These are phyloP conservation scores for Xylariaceae sp. DNA, from an alignment of 2,329 filamentous ascomycete species.

Conservation along the genomic window DNA sequence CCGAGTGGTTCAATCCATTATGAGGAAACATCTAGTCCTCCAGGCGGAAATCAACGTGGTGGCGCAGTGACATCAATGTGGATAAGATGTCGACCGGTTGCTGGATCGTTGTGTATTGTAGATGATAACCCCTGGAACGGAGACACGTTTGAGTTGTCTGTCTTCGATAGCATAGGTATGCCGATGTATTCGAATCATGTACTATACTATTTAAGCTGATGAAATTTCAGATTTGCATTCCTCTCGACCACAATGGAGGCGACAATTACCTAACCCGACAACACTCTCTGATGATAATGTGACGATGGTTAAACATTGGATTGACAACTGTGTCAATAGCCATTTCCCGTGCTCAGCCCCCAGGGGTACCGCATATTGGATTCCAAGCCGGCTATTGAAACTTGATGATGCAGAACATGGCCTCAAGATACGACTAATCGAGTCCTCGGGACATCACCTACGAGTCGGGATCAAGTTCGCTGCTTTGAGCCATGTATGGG, in stretches of 20 bases:
- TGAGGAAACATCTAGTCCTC: background rate
- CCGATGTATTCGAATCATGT: background rate
- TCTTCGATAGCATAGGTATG: slow-evolving; percentile 29
- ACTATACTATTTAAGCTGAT: background rate
- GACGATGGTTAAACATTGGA: slow-evolving; percentile 21
- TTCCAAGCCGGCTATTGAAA: slow-evolving; percentile 25
- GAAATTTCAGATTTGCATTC: slow-evolving; percentile 8
- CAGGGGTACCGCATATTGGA: slow-evolving; percentile 10
- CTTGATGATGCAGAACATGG: background rate
- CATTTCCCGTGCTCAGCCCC: slow-evolving; percentile 16
- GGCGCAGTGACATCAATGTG: slow-evolving; percentile 19
- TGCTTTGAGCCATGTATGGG: slow-evolving; percentile 31
- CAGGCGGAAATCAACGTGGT: background rate
- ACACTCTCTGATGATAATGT: slow-evolving; percentile 26
- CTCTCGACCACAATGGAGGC: slow-evolving; percentile 6
- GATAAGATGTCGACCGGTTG: slow-evolving; percentile 3
- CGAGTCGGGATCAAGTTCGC: slow-evolving; percentile 7
- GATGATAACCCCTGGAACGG: slow-evolving; percentile 13
- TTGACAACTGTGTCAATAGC: slow-evolving; percentile 16
- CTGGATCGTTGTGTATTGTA: slow-evolving; percentile 1
- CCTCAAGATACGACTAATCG: slow-evolving; percentile 18
- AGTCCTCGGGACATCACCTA: slow-evolving; percentile 6
- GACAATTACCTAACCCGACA: slow-evolving; percentile 10
- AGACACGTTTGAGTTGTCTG: slow-evolving; percentile 14
- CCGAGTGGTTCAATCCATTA: background rate